Conservation (phyloP, 1,139 yeast species). For the Torulaspora pretoriensis region DNA sequence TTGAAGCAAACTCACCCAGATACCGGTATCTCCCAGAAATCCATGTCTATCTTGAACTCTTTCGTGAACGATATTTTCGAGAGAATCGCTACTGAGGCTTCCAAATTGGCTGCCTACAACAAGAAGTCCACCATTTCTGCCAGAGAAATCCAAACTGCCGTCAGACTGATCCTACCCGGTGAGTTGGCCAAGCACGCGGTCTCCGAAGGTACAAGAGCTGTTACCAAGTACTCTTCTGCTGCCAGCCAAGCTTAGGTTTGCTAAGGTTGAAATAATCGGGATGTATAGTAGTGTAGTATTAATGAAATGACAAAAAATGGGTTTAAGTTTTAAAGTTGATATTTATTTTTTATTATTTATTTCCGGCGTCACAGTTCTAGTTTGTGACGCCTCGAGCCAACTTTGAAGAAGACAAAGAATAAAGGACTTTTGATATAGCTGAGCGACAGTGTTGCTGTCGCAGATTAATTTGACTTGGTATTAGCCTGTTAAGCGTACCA, state of each 20-base stretch:
- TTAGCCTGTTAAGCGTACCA: background rate
- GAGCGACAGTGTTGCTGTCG: background rate
- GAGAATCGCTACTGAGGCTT: conserved; percentile 96
- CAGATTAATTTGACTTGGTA: background rate
- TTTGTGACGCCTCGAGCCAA: background rate
- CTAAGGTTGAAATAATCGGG: conserved; percentile 29
- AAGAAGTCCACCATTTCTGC: conserved; percentile 98
- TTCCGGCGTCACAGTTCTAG: background rate
- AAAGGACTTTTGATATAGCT: background rate
- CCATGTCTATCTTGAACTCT: conserved; percentile 99
- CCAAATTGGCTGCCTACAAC: conserved; percentile 99
- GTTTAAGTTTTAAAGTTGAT: background rate
- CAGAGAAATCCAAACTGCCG: conserved; percentile 99
- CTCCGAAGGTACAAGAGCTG: conserved; percentile 99
- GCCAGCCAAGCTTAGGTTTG: conserved; percentile 47
- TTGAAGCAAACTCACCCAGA: conserved; percentile 99
- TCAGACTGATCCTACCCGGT: conserved; percentile 98
- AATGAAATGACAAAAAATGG: conserved; percentile 1
- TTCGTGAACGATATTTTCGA: conserved; percentile 95
- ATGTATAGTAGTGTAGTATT: conserved; percentile 14
- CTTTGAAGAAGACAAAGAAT: background rate
- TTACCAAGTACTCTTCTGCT: conserved; percentile 95
- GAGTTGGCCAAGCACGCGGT: conserved; percentile 99
- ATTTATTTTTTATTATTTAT: background rate
- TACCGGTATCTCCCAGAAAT: conserved; percentile 99